Conservation (phyloP, 1,284 basidiomycete species). For the Coniferiporia sulphurascens region DNA sequence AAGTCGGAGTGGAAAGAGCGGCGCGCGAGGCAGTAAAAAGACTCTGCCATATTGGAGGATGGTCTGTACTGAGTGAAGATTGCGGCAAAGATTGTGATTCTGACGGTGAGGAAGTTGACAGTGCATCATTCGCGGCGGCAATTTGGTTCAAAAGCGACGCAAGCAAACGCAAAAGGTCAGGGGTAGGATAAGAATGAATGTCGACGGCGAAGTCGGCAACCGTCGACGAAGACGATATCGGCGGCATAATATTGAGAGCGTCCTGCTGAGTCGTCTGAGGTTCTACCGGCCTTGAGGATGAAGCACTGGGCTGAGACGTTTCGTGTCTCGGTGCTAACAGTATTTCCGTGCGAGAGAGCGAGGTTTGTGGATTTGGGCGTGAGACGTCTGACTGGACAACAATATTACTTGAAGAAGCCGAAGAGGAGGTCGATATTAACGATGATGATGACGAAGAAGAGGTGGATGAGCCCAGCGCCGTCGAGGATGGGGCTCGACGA, state of each 20-base stretch:
- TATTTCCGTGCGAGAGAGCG: slow-evolving; percentile 3
- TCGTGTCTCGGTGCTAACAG: neutral
- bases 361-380: slow-evolving; percentile 18
- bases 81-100: slow-evolving; percentile 20
- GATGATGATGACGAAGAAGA: slow-evolving; percentile 23
- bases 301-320: neutral
- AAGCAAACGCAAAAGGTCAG: slow-evolving; percentile 81
- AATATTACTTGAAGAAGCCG: slow-evolving; percentile 19
- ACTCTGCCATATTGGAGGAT: slow-evolving; percentile 50
- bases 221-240: neutral
- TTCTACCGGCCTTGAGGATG: slow-evolving; percentile 1
- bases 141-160: slow-evolving; percentile 89
- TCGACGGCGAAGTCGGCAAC: slow-evolving; percentile 34
- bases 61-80: slow-evolving; percentile 24
- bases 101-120: slow-evolving; percentile 29
- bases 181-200: slow-evolving; percentile 60
- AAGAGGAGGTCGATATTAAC: slow-evolving; percentile 18
- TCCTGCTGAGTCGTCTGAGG: neutral
- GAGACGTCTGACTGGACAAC: slow-evolving; percentile 23
- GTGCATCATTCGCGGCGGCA: slow-evolving; percentile 82
- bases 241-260: neutral
- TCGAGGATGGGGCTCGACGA: slow-evolving; percentile 10
- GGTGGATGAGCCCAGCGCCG: slow-evolving; percentile 18
- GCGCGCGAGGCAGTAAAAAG: slow-evolving; percentile 77
- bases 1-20: slow-evolving; percentile 74